phyloP scores from a whole-genome alignment of 116 monocot species.

The Dioscorea cayenensis region DNA sequence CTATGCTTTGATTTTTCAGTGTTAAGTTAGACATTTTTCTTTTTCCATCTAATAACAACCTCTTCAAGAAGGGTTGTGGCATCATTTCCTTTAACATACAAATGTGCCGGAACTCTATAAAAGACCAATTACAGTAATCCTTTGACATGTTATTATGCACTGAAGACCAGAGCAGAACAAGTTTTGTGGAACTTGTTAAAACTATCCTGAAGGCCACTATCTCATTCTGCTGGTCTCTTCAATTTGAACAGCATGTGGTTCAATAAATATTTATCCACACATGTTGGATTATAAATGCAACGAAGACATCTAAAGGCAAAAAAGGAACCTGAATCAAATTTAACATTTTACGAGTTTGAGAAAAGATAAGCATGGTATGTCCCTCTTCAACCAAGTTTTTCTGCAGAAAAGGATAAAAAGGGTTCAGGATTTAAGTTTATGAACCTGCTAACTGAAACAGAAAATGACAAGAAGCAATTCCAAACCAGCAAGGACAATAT shows the following conservation, averaged over 20 bases:
- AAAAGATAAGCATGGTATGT: conserved; percentile 79
- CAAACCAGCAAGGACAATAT: conserved; percentile 75
- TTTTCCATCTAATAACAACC: too few relatives aligned
- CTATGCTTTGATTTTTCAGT: too few relatives aligned
- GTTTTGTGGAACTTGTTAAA: background rate
- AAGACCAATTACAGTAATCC: background rate
- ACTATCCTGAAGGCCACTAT: background rate
- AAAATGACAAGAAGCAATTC: conserved; percentile 3
- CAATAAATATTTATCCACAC: background rate
- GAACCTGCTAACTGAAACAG: background rate
- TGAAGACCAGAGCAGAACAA: background rate
- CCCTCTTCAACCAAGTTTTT: conserved; percentile 69
- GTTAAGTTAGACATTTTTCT: too few relatives aligned
- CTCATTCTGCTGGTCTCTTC: background rate
- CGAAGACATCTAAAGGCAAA: background rate
- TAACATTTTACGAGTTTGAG: conserved; percentile 98
- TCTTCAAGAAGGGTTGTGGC: too few relatives aligned
- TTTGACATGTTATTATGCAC: background rate
- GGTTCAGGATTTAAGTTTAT: background rate
- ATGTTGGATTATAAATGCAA: background rate
- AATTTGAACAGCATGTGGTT: background rate
- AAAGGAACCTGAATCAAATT: conserved; percentile 75
- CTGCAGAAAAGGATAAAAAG: conserved; percentile 32
- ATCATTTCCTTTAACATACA: too few relatives aligned
- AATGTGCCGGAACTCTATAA: background rate